Evolutionary conservation across 2,329 filamentous ascomycete genomes (phyloP).

Genomic region (Cryoendolithus antarcticus): DNA sequence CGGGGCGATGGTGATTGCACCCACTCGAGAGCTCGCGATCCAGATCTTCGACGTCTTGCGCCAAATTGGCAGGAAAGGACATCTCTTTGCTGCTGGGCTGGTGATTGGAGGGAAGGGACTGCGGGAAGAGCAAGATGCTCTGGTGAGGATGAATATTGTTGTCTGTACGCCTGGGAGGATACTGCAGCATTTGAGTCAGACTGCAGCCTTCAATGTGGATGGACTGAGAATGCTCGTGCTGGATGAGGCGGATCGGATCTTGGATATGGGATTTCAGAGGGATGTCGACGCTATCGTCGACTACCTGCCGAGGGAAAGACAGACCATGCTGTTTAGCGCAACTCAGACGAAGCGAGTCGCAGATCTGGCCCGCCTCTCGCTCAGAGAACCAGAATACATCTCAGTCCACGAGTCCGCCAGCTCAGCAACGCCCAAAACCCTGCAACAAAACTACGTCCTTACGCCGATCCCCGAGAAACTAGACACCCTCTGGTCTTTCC

Average conservation of each 20-base stretch:
- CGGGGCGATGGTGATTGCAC: slow-evolving; percentile 83
- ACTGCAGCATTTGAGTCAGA: slow-evolving; percentile 91
- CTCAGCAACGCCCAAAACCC: slow-evolving; percentile 65
- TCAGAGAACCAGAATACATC: slow-evolving; percentile 88
- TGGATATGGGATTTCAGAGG: slow-evolving; percentile 92
- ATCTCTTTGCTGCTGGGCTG: slow-evolving; percentile 82
- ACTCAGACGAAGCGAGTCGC: slow-evolving; percentile 93
- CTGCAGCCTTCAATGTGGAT: slow-evolving; percentile 75
- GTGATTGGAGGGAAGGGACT: slow-evolving; percentile 89
- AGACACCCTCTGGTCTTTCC: slow-evolving; percentile 84
- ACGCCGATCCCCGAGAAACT: slow-evolving; percentile 80
- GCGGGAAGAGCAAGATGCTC: slow-evolving; percentile 71
- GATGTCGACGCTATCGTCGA: slow-evolving; percentile 88
- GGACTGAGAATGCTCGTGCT: slow-evolving; percentile 87
- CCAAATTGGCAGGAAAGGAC: slow-evolving; percentile 71
- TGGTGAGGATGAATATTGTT: slow-evolving; percentile 90
- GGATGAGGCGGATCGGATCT: slow-evolving; percentile 90
- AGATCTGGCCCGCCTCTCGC: slow-evolving; percentile 75
- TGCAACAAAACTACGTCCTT: slow-evolving; percentile 85
- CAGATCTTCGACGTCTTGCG: slow-evolving; percentile 93
- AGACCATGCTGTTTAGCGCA: slow-evolving; percentile 90
- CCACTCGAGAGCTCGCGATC: slow-evolving; percentile 86
- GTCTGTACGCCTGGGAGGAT: slow-evolving; percentile 92
- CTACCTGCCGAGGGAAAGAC: slow-evolving; percentile 71
- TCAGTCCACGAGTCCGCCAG: slow-evolving; percentile 77